These are phyloP conservation scores for Ochetophila trinervis DNA, from an alignment of 306 rosid genomes.

Conservation along the genomic window DNA sequence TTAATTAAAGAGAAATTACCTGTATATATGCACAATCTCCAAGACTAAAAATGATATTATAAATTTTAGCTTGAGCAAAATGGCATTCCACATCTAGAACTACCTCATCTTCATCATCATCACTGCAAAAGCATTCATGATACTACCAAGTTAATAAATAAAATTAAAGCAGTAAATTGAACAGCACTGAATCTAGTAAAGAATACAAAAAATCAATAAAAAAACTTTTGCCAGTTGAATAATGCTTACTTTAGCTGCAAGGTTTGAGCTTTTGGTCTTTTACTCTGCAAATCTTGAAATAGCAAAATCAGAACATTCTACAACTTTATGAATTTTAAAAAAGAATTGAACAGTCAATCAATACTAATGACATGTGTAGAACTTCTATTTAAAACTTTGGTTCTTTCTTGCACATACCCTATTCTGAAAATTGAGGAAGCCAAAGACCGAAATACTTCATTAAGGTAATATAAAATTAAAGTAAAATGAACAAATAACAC, in stretches of 20 bases:
- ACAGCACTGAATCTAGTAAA: not conserved
- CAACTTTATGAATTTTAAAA: not conserved
- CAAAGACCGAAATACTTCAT: not conserved
- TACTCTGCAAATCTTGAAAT: slow-evolving; percentile 53
- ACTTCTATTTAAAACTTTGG: not conserved
- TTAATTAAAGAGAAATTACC: slow-evolving; percentile 40
- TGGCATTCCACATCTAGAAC: slow-evolving; percentile 72
- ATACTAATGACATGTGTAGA: not conserved
- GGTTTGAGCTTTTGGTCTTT: slow-evolving; percentile 34
- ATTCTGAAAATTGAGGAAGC: not conserved
- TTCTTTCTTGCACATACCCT: not conserved
- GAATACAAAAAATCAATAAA: slow-evolving; percentile 1
- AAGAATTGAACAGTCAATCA: not conserved
- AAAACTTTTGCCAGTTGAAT: slow-evolving; percentile 6
- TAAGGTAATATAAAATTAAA: not conserved
- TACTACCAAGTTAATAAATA: slow-evolving; percentile 2
- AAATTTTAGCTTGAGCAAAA: slow-evolving; percentile 64
- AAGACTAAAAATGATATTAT: slow-evolving; percentile 51
- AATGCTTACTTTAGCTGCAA: slow-evolving; percentile 56
- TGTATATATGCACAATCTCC: slow-evolving; percentile 81
- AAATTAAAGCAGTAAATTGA: slow-evolving; percentile 13
- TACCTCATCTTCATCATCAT: slow-evolving; percentile 71
- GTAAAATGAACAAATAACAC: not conserved
- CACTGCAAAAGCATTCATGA: slow-evolving; percentile 41
- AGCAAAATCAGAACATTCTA: slow-evolving; percentile 15